A percentile compares a stretch with the other conserved stretches of the same genome.
phyloP scores from a whole-genome alignment of 805 yeast species.

The Isabelozyma rhagii region DNA sequence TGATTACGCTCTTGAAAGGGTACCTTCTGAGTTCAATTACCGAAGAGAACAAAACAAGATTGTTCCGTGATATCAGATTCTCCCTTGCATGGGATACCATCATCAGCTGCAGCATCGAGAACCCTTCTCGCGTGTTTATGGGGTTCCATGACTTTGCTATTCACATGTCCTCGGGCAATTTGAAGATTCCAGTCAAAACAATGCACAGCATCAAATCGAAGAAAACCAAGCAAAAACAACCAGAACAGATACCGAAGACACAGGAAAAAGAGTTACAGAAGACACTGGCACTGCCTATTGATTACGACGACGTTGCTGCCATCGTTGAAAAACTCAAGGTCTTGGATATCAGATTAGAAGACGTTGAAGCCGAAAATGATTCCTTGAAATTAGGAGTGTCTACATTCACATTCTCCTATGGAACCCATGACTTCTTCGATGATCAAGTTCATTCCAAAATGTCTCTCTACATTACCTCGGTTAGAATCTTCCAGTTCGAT shows the following conservation, averaged over 20 bases:
- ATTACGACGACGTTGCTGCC: background rate
- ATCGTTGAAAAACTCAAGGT: conserved; percentile 6
- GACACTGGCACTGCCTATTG: background rate
- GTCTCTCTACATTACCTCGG: conserved; percentile 25
- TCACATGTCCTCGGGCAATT: background rate
- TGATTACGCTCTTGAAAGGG: conserved; percentile 18
- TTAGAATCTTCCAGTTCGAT: conserved; percentile 24
- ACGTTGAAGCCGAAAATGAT: conserved; percentile 11
- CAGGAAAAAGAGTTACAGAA: conserved; percentile 3
- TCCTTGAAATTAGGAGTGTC: background rate
- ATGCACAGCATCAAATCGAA: background rate
- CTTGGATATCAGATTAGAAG: conserved; percentile 29
- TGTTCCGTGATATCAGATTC: conserved; percentile 25
- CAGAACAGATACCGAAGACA: background rate
- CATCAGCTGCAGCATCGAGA: conserved; percentile 9
- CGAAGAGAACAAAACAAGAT: conserved; percentile 8
- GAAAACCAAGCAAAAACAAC: background rate
- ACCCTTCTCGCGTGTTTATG: conserved; percentile 5
- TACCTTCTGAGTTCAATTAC: conserved; percentile 4
- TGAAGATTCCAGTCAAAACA: background rate
- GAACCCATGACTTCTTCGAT: background rate
- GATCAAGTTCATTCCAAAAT: conserved; percentile 5
- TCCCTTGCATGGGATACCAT: conserved; percentile 16
- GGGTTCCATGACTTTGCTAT: conserved; percentile 11
- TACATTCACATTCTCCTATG: background rate